Base-by-base conservation (phyloP, 2,329 filamentous ascomycete genomes). In the Cladophialophora psammophila region DNA sequence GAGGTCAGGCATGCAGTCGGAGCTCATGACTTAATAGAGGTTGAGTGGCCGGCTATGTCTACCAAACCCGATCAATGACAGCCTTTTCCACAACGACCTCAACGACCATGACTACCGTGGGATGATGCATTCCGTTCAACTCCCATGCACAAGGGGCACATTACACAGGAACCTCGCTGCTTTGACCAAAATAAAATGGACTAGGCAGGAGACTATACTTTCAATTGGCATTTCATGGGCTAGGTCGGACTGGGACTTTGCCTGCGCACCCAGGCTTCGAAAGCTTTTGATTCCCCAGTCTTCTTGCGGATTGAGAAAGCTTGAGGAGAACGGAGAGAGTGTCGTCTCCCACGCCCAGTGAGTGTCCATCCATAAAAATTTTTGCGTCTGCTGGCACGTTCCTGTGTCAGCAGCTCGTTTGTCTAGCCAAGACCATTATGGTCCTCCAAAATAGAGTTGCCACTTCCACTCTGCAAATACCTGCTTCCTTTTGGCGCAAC, bases 381-480 rank as follows among this genome's bases (percentile, higher is more conserved):
- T 12, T 50, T 4, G 18, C 45, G 45, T 18, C 45, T 50, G 45
- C 15, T 26, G 9, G 18, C 45, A 50, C 18, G 26, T 50, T 18
- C 45, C 10, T 8, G 40, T 50, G 45, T 50, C 45, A 26, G n/a
- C 55, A 42, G 35, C 55, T 38, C 26, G 32, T 42, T 58, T 42
- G 45, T 50, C 18, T 50, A 10, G 18, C 8, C 45, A 50, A 5
- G 45, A 9, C 45, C 45, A 13, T 20, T 50, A 26, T 18, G 45
- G 18, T 42, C 26, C 26, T 50, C 15, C n/a, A 18, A 50, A 50
- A 26, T 50, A 50, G 45, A 50, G 18, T n/a, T 9, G 45, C 45
- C 45, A 10, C 26, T 50, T 50, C 45, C 45, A 50, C 18, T 26
- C 18, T 26, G 45, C 45, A 26, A 26, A n/a, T 13, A 10, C 45